Base-by-base conservation (phyloP, 2,329 filamentous ascomycete species). In the Arachnomyces sp. region DNA sequence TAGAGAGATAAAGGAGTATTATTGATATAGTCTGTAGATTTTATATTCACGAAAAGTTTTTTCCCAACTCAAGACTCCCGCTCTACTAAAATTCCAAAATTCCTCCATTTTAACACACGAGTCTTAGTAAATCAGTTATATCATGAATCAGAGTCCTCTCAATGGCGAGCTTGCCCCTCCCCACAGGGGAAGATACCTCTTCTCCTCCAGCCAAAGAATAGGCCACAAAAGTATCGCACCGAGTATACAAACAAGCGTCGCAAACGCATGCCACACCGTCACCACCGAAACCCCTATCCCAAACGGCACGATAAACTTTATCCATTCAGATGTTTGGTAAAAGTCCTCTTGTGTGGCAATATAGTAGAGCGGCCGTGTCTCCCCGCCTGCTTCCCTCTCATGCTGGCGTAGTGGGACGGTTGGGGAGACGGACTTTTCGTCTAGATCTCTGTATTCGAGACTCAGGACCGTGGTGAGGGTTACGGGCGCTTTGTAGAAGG, bases 291-390 rank as follows among this genome's bases (percentile, higher is more conserved):
- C 61, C 0, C 76, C 78, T 0, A 81, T 62, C 0, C 75, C 72
- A 8, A 68, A 74, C 7, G 82, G 78, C 12, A 74, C 53, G 13
- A 89, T 51, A 55, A 93, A 92, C 51, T 81, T 81, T 45, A 90
- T 66, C 46, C 81, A 81, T 49, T 94, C 82, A 36, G 79, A 81
- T 1, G 78, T 70, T 53, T 90, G 84, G 55, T 94, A 94, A 6
- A 89, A 64, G 56, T 94, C 87, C 49, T 93, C 80, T 57, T 94
- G 88, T 13, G 71, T 74, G 5, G 70, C 61, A 47, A 94, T 89
- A 56, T 81, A 84, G 64, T 88, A 92, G 43, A 71, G 72, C 15
- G 40, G 31, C 11, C 53, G 61, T 29, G 52, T 45, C 7, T 54
- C 48, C 4, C 43, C 49, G 30, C 54, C 48, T 11, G 31, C 20